Base-by-base conservation (phyloP, 2,329 filamentous ascomycete species). In the Orbilia javanica region DNA sequence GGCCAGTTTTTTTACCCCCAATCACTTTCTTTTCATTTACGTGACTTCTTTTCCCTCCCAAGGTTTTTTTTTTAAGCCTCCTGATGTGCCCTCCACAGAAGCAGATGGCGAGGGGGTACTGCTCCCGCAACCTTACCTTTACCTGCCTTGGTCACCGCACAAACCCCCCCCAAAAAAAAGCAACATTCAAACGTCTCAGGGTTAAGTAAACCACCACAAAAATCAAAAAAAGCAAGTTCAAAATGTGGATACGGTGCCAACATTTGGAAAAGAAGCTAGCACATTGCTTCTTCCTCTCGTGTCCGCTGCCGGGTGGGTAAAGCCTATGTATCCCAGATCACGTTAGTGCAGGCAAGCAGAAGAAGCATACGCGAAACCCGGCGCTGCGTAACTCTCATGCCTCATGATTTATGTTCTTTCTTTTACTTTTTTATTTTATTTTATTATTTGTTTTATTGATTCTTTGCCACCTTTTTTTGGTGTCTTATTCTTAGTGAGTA, bases 261-360 rank as follows among this genome's bases (percentile, higher is more conserved):
- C 60, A 64, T 65, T 65, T 44, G 34, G 60, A 55, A 10, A 39
- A 44, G 7, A 34, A 25, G 31, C 67, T 71, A 71, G 31, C 57
- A 72, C 68, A 31, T 72, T 72, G 57, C 68, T 72, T 73, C 27
- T 63, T 67, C 66, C 25, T 52, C 67, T 78, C 67, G 74, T 78
- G 74, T 78, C 74, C 67, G 74, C 67, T 78, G 74, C 74, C 74
- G 67, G 67, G 74, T 72, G 74, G 73, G 74, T 67, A 72, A 72
- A 78, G 74, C 74, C 74, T 78, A 65, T 70, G 73, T 66, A 78
- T 78, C 74, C 74, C 67, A 78, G 74, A 78, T 78, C 74, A 78
- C 67, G 74, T 78, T 78, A 78, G 74, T 71, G 55, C 67, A 78
- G 64, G 44, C 63, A 67, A 48, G 31, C 10, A 34, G 18, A 55